Base-by-base conservation (phyloP, 352 stramenopile species). In the Pythium graminicola region DNA sequence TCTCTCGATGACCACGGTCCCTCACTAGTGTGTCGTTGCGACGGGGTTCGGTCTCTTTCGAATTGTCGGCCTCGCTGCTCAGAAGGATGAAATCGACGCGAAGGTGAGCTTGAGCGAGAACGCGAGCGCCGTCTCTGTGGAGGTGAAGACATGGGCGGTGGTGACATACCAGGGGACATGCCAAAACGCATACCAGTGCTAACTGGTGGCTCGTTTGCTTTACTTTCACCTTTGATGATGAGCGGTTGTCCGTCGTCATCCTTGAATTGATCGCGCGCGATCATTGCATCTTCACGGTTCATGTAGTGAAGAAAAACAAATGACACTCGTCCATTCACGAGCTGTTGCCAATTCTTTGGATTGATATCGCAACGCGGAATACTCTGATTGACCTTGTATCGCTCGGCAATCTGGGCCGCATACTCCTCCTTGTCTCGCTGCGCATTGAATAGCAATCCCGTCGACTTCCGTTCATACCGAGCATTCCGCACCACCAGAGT, bases 231-330 rank as follows among this genome's bases (percentile, higher is more conserved):
- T 29, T 60, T 62, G 24, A 69, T 40, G 0, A 57, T 48, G 17
- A 69, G 38, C 4, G 53, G 36, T 13, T 49, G 39, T 0, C 57
- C 57, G 6, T 57, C 39, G 17, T 69, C 62, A 39, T 69, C 62
- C 28, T 33, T 42, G 35, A 69, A 63, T 17, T 35, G 29, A 2
- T 13, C 32, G 33, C 48, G 38, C 10, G 62, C 62, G 9, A 56
- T 31, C 38, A 60, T 9, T 2, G 62, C 55, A 54, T 69, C 62
- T 54, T 65, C 62, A 5, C 56, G 56, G 43, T 69, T 65, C 51
- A 56, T 54, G 42, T 69, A 69, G 35, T 69, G 62, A 3, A 69
- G 47, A 46, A 64, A 62, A 1, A 69, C 31, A 40, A 63, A 64
- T 2, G 51, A 49, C 4, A 26, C 16, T 6, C 46, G 43, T 1